phyloP scores from a whole-genome alignment of 1,139 yeast species.

The Spathaspora sp. region DNA sequence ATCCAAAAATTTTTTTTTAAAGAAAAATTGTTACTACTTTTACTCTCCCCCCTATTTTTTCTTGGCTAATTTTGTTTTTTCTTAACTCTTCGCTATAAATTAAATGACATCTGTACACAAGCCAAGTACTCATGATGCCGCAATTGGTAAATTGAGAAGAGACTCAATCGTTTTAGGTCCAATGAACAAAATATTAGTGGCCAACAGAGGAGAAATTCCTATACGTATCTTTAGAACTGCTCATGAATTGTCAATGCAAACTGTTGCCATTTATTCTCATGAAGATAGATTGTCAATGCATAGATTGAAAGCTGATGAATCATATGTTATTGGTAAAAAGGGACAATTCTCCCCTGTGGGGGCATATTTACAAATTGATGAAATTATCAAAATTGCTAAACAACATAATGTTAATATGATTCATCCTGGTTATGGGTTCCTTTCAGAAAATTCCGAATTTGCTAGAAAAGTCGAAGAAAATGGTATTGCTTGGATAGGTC shows the following conservation, averaged over 20 bases:
- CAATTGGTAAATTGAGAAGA: slow-evolving; percentile 54
- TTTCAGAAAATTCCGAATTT: slow-evolving; percentile 91
- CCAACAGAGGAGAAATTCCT: slow-evolving; percentile 95
- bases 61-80: slow-evolving; percentile 6
- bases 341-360: slow-evolving; percentile 95
- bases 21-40: background rate
- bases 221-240: slow-evolving; percentile 93
- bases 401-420: slow-evolving; percentile 90
- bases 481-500: slow-evolving; percentile 97
- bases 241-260: slow-evolving; percentile 95
- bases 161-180: slow-evolving; percentile 62
- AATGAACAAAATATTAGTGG: slow-evolving; percentile 79
- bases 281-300: slow-evolving; percentile 96
- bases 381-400: slow-evolving; percentile 87
- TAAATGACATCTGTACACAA: slow-evolving; percentile 18
- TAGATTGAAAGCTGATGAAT: slow-evolving; percentile 88
- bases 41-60: slow-evolving; percentile 5
- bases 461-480: slow-evolving; percentile 88
- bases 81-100: slow-evolving; percentile 3
- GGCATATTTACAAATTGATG: slow-evolving; percentile 94
- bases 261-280: slow-evolving; percentile 96
- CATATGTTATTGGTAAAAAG: slow-evolving; percentile 85
- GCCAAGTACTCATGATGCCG: slow-evolving; percentile 20
- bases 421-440: slow-evolving; percentile 98
- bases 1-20: background rate